Evolutionary conservation across 495 filamentous ascomycete genomes (phyloP).

Genomic region (Penicillium salamii): DNA sequence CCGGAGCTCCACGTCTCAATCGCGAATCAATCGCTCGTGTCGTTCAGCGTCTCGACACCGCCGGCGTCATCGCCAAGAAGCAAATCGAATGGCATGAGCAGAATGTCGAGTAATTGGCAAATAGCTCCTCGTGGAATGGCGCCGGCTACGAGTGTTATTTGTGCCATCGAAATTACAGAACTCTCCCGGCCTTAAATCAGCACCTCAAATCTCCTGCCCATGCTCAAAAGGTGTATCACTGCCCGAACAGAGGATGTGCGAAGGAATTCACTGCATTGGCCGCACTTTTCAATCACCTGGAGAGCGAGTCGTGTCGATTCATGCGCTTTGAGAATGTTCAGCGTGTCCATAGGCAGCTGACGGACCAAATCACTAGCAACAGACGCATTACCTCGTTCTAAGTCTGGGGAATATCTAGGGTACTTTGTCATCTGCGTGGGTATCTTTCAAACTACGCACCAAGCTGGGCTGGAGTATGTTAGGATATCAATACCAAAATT

Average conservation of each 20-base stretch:
- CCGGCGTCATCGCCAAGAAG: slow-evolving; percentile 40
- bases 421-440: too few relatives aligned
- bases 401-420: too few relatives aligned
- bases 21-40: slow-evolving; percentile 34
- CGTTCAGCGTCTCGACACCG: slow-evolving; percentile 29
- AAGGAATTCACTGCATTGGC: slow-evolving; percentile 48
- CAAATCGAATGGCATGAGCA: slow-evolving; percentile 34
- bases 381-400: too few relatives aligned
- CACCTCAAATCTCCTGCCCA: slow-evolving; percentile 40
- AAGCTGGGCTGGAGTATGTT: too few relatives aligned
- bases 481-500: too few relatives aligned
- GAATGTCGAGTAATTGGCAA: slow-evolving; percentile 15
- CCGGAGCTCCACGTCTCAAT: slow-evolving; percentile 31
- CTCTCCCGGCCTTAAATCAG: too few relatives aligned
- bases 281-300: slow-evolving; percentile 25
- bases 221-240: slow-evolving; percentile 51
- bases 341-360: neutral
- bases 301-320: slow-evolving; percentile 1
- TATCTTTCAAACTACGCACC: too few relatives aligned
- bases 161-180: too few relatives aligned
- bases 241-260: slow-evolving; percentile 43
- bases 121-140: slow-evolving; percentile 36
- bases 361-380: too few relatives aligned
- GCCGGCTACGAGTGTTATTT: slow-evolving; percentile 43
- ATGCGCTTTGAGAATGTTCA: neutral